Base-by-base conservation (phyloP, 2,329 filamentous ascomycete genomes). In the Xylaria hypoxylon region DNA sequence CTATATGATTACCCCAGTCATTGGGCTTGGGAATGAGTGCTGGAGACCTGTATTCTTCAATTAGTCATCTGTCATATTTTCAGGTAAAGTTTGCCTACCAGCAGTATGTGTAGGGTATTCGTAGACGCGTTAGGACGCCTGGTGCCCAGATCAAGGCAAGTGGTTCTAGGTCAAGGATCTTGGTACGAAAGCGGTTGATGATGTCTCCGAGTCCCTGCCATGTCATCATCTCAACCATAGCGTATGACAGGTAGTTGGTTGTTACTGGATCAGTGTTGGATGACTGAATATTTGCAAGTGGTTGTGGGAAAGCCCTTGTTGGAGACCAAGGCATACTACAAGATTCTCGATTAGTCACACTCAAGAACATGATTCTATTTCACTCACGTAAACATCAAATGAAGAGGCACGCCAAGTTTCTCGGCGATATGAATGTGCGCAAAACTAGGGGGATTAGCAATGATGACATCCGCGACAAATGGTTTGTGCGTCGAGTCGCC, bases 131-230 rank as follows among this genome's bases (percentile, higher is more conserved):
- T 15, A 96, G 82, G 76, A 97, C 86, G 3, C 91, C 92, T 8
- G 94, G 93, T 2, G 92, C 94, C 86, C 91, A 95, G 55, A 96
- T 89, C 7, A 93, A 82, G 67, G 91, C 93, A 47, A 97, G 84
- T 0, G 91, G 87, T 50, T 96, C 91, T 0, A 97, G 82, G 28
- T 91, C 90, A 28, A 78, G 76, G 15, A 87, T 87, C 65, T 89
- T 89, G 70, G 90, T 89, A 59, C 94, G 86, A 74, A 97, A 97
- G 11, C 89, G 86, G 75, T 98, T 97, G 76, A 97, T 95, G 5
- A 97, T 84, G 78, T 97, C 94, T 42, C 94, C 94, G 3, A 97
- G 81, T 0, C 93, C 94, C 79, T 97, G 93, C 93, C 93, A 97
- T 11, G 94, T 94, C 85, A 97, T 89, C 87, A 96, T 92, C 71